Conservation (phyloP, 1,284 basidiomycete genomes). For the Phaffia rhodozyma region DNA sequence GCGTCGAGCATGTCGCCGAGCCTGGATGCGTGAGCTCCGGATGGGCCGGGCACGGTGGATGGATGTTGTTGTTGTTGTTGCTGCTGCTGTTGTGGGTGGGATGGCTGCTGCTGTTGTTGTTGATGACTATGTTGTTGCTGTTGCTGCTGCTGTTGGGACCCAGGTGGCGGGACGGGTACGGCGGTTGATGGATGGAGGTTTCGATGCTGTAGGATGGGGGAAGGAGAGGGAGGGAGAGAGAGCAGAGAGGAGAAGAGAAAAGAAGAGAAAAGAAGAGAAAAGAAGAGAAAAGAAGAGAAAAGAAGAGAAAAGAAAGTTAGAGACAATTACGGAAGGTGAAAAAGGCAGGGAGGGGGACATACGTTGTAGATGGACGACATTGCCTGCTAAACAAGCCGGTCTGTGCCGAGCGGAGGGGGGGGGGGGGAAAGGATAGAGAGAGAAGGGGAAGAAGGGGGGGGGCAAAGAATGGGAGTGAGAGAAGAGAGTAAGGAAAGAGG, state of each 20-base stretch:
- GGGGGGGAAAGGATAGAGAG: not conserved
- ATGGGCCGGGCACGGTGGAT: conserved; percentile 1
- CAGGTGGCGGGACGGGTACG: conserved; percentile 26
- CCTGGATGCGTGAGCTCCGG: conserved; percentile 8
- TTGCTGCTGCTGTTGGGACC: conserved; percentile 31
- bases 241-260: no score
- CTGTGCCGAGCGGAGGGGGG: not conserved
- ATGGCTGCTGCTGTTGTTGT: conserved; percentile 36
- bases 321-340: not conserved
- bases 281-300: conserved; percentile 18
- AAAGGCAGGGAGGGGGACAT: conserved; percentile 24
- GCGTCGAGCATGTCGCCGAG: conserved; percentile 70
- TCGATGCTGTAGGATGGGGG: conserved; percentile 53
- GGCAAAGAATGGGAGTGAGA: not conserved
- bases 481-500: not conserved
- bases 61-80: conserved; percentile 24
- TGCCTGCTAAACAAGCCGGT: not conserved
- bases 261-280: no score
- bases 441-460: not conserved
- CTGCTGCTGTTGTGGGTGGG: not conserved
- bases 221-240: no score
- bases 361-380: conserved; percentile 42
- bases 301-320: not conserved
- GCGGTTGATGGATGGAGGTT: conserved; percentile 42
- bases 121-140: no score